Percentiles rank a stretch among this genome's conserved stretches.
These are phyloP conservation scores for Spathaspora passalidarum DNA, from an alignment of 805 yeast genomes.

Conservation along the genomic window DNA sequence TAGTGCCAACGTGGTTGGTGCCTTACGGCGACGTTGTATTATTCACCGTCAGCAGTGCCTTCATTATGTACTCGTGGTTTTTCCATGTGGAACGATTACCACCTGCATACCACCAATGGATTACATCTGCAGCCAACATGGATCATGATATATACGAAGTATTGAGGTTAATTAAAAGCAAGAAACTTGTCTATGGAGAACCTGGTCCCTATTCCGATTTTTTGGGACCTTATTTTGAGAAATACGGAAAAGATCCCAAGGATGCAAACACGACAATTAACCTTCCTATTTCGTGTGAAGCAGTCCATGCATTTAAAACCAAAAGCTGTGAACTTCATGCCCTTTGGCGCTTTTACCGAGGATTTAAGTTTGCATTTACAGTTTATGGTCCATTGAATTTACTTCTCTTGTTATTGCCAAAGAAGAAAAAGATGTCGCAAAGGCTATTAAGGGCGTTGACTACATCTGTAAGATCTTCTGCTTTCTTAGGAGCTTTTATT, in stretches of 20 bases:
- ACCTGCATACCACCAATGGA: slow-evolving; percentile 46
- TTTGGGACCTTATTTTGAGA: slow-evolving; percentile 28
- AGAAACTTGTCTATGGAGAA: slow-evolving; percentile 34
- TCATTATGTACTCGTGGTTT: slow-evolving; percentile 39
- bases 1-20: slow-evolving; percentile 15
- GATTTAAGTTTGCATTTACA: slow-evolving; percentile 37
- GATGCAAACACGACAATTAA: slow-evolving; percentile 20
- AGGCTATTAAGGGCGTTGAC: slow-evolving; percentile 19
- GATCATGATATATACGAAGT: slow-evolving; percentile 36
- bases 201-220: slow-evolving; percentile 23
- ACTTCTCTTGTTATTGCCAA: slow-evolving; percentile 25
- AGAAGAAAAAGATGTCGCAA: slow-evolving; percentile 13
- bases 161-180: slow-evolving; percentile 28
- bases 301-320: slow-evolving; percentile 40
- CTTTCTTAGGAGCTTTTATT: slow-evolving; percentile 42
- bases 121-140: slow-evolving; percentile 48
- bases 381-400: slow-evolving; percentile 42
- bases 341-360: slow-evolving; percentile 41
- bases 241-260: slow-evolving; percentile 30
- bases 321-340: slow-evolving; percentile 46
- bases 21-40: slow-evolving; percentile 26
- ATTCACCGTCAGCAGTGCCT: slow-evolving; percentile 26
- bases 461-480: slow-evolving; percentile 38
- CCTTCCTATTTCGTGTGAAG: slow-evolving; percentile 36
- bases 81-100: slow-evolving; percentile 38